phyloP scores from a whole-genome alignment of 1,139 yeast species.

The Lipomyces yarrowii region DNA sequence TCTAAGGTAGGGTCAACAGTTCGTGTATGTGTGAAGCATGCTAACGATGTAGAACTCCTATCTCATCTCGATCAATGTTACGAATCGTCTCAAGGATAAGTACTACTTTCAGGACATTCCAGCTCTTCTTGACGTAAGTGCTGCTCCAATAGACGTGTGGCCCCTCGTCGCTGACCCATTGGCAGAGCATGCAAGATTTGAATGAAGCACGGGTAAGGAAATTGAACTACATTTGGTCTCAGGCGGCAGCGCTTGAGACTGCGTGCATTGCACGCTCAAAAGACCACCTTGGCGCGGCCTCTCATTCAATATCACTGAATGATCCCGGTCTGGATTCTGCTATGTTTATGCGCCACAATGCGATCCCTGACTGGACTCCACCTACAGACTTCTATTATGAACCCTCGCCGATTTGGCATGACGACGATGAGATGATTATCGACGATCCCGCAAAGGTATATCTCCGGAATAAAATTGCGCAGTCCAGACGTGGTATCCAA shows the following conservation, averaged over 20 bases:
- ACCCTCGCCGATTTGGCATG: slow-evolving; percentile 96
- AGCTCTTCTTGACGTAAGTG: slow-evolving; percentile 65
- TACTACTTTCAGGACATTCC: slow-evolving; percentile 93
- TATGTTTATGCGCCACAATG: slow-evolving; percentile 91
- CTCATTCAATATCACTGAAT: slow-evolving; percentile 66
- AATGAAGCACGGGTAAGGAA: slow-evolving; percentile 78
- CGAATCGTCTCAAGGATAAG: slow-evolving; percentile 90
- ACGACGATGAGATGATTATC: slow-evolving; percentile 76
- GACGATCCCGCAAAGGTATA: slow-evolving; percentile 64
- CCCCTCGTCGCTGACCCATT: background rate
- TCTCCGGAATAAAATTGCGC: slow-evolving; percentile 61
- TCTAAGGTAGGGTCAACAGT: slow-evolving; percentile 49
- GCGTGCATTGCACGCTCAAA: slow-evolving; percentile 57
- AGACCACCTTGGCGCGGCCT: slow-evolving; percentile 49
- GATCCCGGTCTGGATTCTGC: slow-evolving; percentile 75
- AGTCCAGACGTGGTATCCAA: slow-evolving; percentile 52
- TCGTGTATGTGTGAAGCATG: background rate
- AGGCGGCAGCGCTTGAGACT: slow-evolving; percentile 67
- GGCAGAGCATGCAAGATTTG: slow-evolving; percentile 67
- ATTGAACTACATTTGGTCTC: slow-evolving; percentile 67
- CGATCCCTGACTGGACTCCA: slow-evolving; percentile 69
- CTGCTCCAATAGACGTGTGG: background rate
- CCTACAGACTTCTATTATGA: slow-evolving; percentile 83
- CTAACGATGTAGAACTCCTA: slow-evolving; percentile 56
- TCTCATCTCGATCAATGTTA: slow-evolving; percentile 75